Base-by-base conservation (phyloP, 2,329 filamentous ascomycete species). In the Xylaria sp. region DNA sequence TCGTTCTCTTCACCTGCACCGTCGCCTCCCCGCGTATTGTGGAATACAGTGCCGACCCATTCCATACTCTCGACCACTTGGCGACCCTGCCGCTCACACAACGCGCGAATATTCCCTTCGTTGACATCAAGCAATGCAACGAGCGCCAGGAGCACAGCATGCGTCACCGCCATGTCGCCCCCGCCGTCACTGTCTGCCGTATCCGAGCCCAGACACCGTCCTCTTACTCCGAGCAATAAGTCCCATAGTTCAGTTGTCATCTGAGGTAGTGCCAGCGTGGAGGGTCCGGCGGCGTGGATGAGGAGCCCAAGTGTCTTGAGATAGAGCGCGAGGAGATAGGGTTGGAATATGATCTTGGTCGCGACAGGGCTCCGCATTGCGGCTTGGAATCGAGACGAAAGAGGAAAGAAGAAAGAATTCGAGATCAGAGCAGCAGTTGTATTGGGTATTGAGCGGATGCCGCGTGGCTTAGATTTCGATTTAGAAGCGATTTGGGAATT, bases 231-330 rank as follows among this genome's bases (percentile, higher is more conserved):
- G 0, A 98, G 88, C 2, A 98, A 83, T n/a, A 99, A 82, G 55
- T 91, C 88, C 89, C 94, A 94, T 20, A 97, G 88, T 80, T 98
- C 94, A 10, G 89, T 84, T 1, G 94, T 98, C 84, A 98, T 90
- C 65, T 93, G 89, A 1, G 91, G 89, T 0, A 98, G 86, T 1
- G 89, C 86, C 0, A 94, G 84, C 0, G 92, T 94, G 63, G 91
- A 90, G 0, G 94, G 92, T 0, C 96, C 96, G 0, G 92, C 89
- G 0, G 95, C 92, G 74, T 97, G 91, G 55, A 98, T 82, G 41
- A 97, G 83, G 8, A 99, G 84, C 0, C 92, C 91, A 0, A 98
- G 85, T 0, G 96, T 99, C 79, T 97, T 94, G 41, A 98, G 83
- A 79, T 94, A 96, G 9, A 94, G 87, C 0, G 90, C 86, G 0